These are phyloP conservation scores for Tetracentron sinense DNA, from an alignment of 164 flowering plant genomes.

Conservation along the genomic window DNA sequence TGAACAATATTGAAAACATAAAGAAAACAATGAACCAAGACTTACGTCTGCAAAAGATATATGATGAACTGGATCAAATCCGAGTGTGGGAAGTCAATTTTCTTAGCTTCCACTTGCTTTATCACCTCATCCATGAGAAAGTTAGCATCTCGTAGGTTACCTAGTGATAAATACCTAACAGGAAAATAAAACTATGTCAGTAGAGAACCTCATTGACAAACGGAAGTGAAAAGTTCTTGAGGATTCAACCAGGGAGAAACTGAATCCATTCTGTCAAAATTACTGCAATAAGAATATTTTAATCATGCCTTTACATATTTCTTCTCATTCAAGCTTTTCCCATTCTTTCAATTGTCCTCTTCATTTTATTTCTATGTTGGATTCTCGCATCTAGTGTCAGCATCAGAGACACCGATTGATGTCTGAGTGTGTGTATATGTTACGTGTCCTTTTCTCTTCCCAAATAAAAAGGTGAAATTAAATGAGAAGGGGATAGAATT, in stretches of 20 bases:
- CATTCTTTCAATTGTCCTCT: not conserved
- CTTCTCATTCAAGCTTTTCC: not conserved
- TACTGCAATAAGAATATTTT: not conserved
- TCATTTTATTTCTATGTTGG: not conserved
- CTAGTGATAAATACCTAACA: constrained; percentile 70
- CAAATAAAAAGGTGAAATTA: too few relatives aligned
- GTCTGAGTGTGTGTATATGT: too few relatives aligned
- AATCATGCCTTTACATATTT: not conserved
- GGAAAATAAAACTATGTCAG: not conserved
- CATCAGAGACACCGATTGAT: not conserved
- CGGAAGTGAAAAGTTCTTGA: not conserved
- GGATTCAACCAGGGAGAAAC: not conserved
- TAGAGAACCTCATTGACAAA: not conserved
- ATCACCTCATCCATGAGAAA: constrained; percentile 72
- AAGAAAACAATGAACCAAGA: constrained; percentile 8
- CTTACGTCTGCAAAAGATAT: constrained; percentile 83
- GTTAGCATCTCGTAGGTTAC: constrained; percentile 89
- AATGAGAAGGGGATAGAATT: too few relatives aligned
- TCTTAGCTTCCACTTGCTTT: constrained; percentile 40
- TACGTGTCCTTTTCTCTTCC: too few relatives aligned
- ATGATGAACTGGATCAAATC: constrained; percentile 62
- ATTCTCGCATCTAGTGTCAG: not conserved
- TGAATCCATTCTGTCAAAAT: not conserved
- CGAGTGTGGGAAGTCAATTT: constrained; percentile 53
- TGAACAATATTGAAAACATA: not conserved